phyloP scores from a whole-genome alignment of 2,329 filamentous ascomycete genomes.

The Beauveria scarabaeidicola region DNA sequence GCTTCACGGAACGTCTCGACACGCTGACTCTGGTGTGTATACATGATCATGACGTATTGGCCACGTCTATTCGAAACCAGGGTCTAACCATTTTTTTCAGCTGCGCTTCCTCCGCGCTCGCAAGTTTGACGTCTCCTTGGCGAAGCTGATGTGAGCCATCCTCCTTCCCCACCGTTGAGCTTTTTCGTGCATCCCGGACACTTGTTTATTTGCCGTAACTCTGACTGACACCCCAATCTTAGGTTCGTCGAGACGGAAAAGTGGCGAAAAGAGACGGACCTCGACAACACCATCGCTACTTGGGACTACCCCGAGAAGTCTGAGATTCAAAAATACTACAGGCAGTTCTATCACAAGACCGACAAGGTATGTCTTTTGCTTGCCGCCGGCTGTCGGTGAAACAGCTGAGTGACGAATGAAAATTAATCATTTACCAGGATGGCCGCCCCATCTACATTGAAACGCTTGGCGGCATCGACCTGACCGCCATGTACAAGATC shows the following conservation, averaged over 20 bases:
- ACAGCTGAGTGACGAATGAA: background rate
- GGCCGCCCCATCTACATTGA: slow-evolving; percentile 97
- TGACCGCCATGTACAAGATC: slow-evolving; percentile 85
- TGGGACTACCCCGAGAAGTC: slow-evolving; percentile 85
- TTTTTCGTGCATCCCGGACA: background rate
- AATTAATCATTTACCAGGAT: slow-evolving; percentile 49
- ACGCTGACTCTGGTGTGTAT: slow-evolving; percentile 74
- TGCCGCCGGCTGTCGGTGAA: background rate
- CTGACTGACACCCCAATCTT: slow-evolving; percentile 18
- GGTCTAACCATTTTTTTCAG: slow-evolving; percentile 29
- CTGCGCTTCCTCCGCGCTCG: slow-evolving; percentile 86
- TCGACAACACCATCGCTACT: slow-evolving; percentile 69
- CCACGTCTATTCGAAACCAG: background rate
- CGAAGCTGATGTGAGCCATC: slow-evolving; percentile 80
- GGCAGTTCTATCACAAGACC: slow-evolving; percentile 98
- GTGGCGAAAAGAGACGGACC: slow-evolving; percentile 81
- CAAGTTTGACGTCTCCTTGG: slow-evolving; percentile 80
- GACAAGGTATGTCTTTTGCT: slow-evolving; percentile 52
- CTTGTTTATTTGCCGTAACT: background rate
- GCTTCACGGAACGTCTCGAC: slow-evolving; percentile 77
- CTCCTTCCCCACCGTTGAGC: background rate
- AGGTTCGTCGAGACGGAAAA: slow-evolving; percentile 89
- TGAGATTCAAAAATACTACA: slow-evolving; percentile 83
- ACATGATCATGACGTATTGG: background rate
- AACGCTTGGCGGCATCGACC: slow-evolving; percentile 86